Evolutionary conservation across 2,329 filamentous ascomycete species (phyloP).

Genomic region (Neoarthrinium moseri): DNA sequence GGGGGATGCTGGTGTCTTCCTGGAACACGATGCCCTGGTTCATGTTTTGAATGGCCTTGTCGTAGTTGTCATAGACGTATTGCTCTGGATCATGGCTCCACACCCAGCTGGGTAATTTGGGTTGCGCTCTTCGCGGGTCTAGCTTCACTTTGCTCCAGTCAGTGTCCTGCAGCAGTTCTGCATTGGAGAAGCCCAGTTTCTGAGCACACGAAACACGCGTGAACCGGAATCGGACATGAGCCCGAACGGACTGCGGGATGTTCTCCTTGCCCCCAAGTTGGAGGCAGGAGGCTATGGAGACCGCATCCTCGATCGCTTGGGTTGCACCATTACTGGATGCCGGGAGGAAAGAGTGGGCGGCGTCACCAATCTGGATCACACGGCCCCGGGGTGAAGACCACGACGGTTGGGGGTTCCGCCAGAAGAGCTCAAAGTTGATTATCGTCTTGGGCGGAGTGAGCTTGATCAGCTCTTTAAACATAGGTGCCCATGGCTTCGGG

Average conservation of each 20-base stretch:
- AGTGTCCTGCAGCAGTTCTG: conserved; percentile 34
- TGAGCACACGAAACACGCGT: conserved; percentile 33
- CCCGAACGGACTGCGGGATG: conserved; percentile 29
- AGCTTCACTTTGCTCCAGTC: conserved; percentile 30
- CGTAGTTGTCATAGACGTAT: conserved; percentile 34
- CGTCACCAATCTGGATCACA: conserved; percentile 37
- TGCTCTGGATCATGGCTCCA: conserved; percentile 35
- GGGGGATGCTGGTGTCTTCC: conserved; percentile 26
- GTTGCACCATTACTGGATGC: conserved; percentile 40
- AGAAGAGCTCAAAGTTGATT: conserved; percentile 39
- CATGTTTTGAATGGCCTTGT: conserved; percentile 30
- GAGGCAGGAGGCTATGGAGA: conserved; percentile 34
- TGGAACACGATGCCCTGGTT: conserved; percentile 26
- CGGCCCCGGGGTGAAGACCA: conserved; percentile 33
- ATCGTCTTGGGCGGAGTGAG: conserved; percentile 29
- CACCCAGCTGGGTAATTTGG: conserved; percentile 34
- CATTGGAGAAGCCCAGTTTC: conserved; percentile 36
- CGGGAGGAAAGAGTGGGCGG: conserved; percentile 39
- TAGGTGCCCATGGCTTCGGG: conserved; percentile 27
- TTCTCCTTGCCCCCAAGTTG: conserved; percentile 31
- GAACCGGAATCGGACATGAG: conserved; percentile 35
- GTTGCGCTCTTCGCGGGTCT: conserved; percentile 32
- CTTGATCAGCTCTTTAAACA: conserved; percentile 33
- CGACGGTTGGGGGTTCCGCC: conserved; percentile 36
- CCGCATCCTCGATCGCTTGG: conserved; percentile 40